Evolutionary conservation across 176 grass and related monocot genomes (phyloP).

Genomic region (Oropetium thomaeum): DNA sequence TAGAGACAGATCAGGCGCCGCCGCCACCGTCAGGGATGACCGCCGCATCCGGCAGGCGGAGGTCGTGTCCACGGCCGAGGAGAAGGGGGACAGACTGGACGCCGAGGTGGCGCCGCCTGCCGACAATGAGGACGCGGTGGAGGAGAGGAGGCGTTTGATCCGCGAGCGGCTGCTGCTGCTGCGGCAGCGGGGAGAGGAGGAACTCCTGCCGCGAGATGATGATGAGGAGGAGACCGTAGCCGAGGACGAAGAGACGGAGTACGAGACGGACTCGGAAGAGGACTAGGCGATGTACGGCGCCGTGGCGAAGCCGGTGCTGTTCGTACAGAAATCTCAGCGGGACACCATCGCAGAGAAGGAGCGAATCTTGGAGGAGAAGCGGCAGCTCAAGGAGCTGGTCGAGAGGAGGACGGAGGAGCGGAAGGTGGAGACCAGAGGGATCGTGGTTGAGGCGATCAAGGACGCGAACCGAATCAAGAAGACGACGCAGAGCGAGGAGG

Average conservation of each 20-base stretch:
- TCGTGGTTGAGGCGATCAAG: conserved; percentile 76
- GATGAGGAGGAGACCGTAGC: conserved; percentile 44
- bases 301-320: conserved; percentile 74
- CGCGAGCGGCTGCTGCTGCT: conserved; percentile 52
- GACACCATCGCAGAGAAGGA: conserved; percentile 75
- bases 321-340: conserved; percentile 64
- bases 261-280: conserved; percentile 68
- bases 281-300: conserved; percentile 63
- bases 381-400: conserved; percentile 56
- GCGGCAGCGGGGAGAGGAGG: conserved; percentile 46
- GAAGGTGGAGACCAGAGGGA: conserved; percentile 55
- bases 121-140: conserved; percentile 63
- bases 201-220: conserved; percentile 61
- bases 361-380: too few relatives aligned
- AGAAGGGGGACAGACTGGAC: too few relatives aligned
- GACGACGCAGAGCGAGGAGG: conserved; percentile 49
- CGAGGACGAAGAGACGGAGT: conserved; percentile 68
- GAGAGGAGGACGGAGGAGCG: conserved; percentile 64
- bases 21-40: not conserved
- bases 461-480: conserved; percentile 66
- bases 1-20: not conserved
- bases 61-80: not conserved
- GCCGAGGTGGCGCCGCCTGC: not conserved
- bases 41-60: not conserved
- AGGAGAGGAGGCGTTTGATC: conserved; percentile 65